Conservation (phyloP, 2,329 filamentous ascomycete genomes). For the Dactylonectria estremocensis region DNA sequence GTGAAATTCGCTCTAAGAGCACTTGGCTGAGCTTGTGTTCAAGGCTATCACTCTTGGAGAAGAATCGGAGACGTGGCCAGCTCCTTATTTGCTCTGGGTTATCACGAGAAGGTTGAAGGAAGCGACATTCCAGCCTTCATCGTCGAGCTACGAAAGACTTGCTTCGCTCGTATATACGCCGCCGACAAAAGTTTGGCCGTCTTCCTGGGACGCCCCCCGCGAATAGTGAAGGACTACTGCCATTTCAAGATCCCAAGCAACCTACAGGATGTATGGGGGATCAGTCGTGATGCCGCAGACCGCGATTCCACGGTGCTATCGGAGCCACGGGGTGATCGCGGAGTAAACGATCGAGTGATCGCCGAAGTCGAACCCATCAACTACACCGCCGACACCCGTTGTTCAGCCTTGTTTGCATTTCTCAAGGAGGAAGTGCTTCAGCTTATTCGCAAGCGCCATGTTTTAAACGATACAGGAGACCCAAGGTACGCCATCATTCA, state of each 20-base stretch:
- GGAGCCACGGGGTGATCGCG: too few relatives aligned
- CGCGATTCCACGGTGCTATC: too few relatives aligned
- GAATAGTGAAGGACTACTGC: conserved; percentile 48
- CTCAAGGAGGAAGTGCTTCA: conserved; percentile 35
- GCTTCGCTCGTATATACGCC: conserved; percentile 60
- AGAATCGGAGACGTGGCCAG: conserved; percentile 61
- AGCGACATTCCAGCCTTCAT: conserved; percentile 54
- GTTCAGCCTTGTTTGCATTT: conserved; percentile 27
- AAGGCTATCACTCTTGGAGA: conserved; percentile 59
- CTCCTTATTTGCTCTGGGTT: conserved; percentile 62
- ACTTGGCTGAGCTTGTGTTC: too few relatives aligned
- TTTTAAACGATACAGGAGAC: background rate
- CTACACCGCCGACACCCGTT: conserved; percentile 33
- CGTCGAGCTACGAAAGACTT: conserved; percentile 55
- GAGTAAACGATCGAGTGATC: background rate
- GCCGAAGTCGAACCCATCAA: conserved; percentile 14
- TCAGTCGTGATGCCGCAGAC: too few relatives aligned
- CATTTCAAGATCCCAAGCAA: conserved; percentile 19
- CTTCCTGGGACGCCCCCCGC: conserved; percentile 63
- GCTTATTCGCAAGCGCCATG: conserved; percentile 12
- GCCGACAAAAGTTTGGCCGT: conserved; percentile 58
- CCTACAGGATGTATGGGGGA: background rate
- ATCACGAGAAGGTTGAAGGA: conserved; percentile 57
- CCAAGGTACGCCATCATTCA: background rate
- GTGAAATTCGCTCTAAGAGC: too few relatives aligned